These are phyloP conservation scores for Botryotinia globosa DNA, from an alignment of 2,329 filamentous ascomycete genomes.

Conservation along the genomic window DNA sequence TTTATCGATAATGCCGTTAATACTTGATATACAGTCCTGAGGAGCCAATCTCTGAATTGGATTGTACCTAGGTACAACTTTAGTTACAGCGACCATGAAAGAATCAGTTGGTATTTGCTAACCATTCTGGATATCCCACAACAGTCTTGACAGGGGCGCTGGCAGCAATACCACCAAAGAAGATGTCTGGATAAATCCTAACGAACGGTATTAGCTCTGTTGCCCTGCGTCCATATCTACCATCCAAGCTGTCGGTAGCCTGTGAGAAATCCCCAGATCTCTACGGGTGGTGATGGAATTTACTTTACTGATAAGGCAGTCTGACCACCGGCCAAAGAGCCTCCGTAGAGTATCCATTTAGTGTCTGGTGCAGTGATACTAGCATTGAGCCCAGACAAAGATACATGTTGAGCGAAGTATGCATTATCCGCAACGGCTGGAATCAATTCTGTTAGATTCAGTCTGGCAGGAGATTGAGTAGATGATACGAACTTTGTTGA, in stretches of 20 bases:
- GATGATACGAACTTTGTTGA: conserved; percentile 43
- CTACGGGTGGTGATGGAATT: no score
- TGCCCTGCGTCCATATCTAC: background rate
- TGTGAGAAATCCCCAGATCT: background rate
- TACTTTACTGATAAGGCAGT: conserved; percentile 45
- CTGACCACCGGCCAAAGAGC: conserved; percentile 44
- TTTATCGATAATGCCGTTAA: conserved; percentile 50
- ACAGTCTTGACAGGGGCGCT: conserved; percentile 45
- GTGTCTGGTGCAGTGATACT: conserved; percentile 45
- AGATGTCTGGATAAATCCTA: conserved; percentile 43
- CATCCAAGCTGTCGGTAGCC: background rate
- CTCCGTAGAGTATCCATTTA: conserved; percentile 48
- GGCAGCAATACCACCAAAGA: conserved; percentile 50
- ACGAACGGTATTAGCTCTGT: background rate
- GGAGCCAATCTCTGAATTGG: conserved; percentile 50
- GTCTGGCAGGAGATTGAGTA: background rate
- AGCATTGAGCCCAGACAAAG: conserved; percentile 44
- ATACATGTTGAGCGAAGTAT: conserved; percentile 49
- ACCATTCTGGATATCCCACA: conserved; percentile 49
- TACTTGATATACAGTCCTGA: conserved; percentile 48
- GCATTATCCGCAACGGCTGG: conserved; percentile 49
- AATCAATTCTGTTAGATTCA: background rate
- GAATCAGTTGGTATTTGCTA: background rate
- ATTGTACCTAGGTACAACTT: conserved; percentile 36
- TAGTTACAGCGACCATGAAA: background rate